These are phyloP conservation scores for Phytophthora tentaculata DNA, from an alignment of 352 stramenopile species.

Conservation along the genomic window DNA sequence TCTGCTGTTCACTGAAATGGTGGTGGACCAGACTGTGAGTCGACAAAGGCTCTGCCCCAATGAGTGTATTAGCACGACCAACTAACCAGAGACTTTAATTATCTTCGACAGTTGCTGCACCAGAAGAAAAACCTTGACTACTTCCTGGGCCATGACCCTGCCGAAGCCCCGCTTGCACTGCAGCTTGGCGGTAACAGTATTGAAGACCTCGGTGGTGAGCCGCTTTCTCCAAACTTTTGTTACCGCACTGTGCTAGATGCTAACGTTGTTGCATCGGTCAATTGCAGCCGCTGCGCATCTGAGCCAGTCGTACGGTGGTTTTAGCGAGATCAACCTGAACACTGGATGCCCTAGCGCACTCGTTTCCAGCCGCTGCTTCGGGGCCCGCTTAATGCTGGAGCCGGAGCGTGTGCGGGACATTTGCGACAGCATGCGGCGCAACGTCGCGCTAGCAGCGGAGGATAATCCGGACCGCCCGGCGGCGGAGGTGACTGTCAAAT, in stretches of 20 bases:
- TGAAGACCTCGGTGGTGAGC: conserved; percentile 73
- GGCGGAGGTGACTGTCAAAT: conserved; percentile 97
- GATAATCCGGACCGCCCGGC: conserved; percentile 31
- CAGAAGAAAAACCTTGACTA: conserved; percentile 89
- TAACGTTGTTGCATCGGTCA: conserved; percentile 15
- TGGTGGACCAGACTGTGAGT: conserved; percentile 95
- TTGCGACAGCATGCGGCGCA: conserved; percentile 81
- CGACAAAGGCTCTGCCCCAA: background rate
- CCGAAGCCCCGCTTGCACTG: conserved; percentile 91
- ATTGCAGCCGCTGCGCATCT: conserved; percentile 70
- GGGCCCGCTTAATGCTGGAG: conserved; percentile 97
- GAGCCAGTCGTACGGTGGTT: conserved; percentile 89
- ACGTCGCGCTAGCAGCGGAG: conserved; percentile 35
- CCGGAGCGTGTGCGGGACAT: conserved; percentile 94
- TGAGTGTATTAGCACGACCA: no score
- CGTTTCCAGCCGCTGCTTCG: conserved; percentile 92
- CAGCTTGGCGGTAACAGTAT: conserved; percentile 95
- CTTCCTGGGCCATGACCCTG: conserved; percentile 85
- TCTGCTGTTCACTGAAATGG: conserved; percentile 99
- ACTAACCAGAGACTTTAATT: background rate
- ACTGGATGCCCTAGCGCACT: conserved; percentile 93
- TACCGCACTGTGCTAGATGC: background rate
- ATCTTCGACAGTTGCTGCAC: conserved; percentile 63
- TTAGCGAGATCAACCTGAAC: conserved; percentile 97
- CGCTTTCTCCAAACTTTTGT: background rate